Base-by-base conservation (phyloP, 805 yeast genomes). In the Scheffersomyces spartinae region DNA sequence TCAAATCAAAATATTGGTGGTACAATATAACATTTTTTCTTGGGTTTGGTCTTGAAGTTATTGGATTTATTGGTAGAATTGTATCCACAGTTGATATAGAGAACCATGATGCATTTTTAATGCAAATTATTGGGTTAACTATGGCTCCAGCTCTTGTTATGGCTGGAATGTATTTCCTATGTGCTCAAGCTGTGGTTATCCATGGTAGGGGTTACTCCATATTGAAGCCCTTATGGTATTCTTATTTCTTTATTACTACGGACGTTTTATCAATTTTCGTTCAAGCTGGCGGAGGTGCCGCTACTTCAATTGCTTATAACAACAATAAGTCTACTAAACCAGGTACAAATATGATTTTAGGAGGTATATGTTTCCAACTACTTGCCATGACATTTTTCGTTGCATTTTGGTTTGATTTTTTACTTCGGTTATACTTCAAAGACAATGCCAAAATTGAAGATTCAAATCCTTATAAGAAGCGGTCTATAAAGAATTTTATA, bases 1-100 rank as follows among this genome's bases (percentile, higher is more conserved):
- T 29, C 25, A 46, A 38, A 27, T 56, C 63, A 3, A 42, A 55
- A 26, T 57, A 52, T 34, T 49, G 47, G 28, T 59, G 63, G 64
- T 59, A 36, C 33, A 58, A 57, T 31, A 33, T 57, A n/a, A n/a
- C 54, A 5, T 29, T 49, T 15, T 23, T 44, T 13, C 16, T 40
- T n/a, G 56, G 54, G 7, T 31, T 40, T 4, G 6, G 36, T 1
- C 20, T 42, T 11, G 55, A 49, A 29, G 21, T 30, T 7, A 28
- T 42, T 13, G 55, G 54, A 4, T 49, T 43, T 27, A 27, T 36
- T 15, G 42, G 37, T 8, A 40, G 54, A 34, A 21, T 29, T 11
- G 14, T 33, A 4, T 41, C 47, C 5, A 21, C 27, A 15, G 11
- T 26, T 6, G 15, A 45, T 23, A 15, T 15, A 13, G 19, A 27